Evolutionary conservation across 192 early-diverging fungal species (phyloP), one percentile per base, ranked within the genome.

Genomic region (Backusella tarrabulga): DNA sequence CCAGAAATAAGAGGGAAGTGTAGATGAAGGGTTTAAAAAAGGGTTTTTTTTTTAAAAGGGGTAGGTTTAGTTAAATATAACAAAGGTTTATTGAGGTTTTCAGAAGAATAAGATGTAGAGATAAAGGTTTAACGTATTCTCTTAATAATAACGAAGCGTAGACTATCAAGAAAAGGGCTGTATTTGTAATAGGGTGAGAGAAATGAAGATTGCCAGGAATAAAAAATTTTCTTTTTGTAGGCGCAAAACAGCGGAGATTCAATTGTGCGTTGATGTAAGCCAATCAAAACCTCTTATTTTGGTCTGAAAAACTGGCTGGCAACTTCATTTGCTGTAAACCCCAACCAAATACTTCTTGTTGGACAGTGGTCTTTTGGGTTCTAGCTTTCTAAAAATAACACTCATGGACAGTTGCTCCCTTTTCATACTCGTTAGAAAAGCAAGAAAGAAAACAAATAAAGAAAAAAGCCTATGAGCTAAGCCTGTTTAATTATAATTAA

Each of bases 1-100:
- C 70, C 23, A 50, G 67, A 76, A 76, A 70, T 67, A 69, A 76
- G 46, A 34, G 44, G 29, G 32, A 35, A 26, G 67, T 26, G 23
- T 38, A 42, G 70, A 68, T 68, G 67, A 68, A 32, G 67, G 67
- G 29, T 35, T 36, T 68, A 36, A 34, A 68, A 68, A 34, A 17
- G 4, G 17, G n/a, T n/a, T 35, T 19, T 35, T 34, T 68, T 34
- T 68, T 35, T 67, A 12, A 29, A 32, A 17, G 36, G 56, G 74
- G 15, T 6, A 32, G 32, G n/a, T 11, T 34, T 75, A 60, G 35
- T 38, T 32, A 36, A 75, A 42, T 21, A 42, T n/a, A 67, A 34
- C 11, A 38, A 29, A 17, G 21, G 12, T 35, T 17, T 44, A 17
- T 32, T 34, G 26, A 56, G 0, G 63, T 5, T 40, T 75, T 19